Evolutionary conservation across 129 eudicot genomes (phyloP), one percentile per base, ranked within the genome.

Genomic region (Lonicera japonica): DNA sequence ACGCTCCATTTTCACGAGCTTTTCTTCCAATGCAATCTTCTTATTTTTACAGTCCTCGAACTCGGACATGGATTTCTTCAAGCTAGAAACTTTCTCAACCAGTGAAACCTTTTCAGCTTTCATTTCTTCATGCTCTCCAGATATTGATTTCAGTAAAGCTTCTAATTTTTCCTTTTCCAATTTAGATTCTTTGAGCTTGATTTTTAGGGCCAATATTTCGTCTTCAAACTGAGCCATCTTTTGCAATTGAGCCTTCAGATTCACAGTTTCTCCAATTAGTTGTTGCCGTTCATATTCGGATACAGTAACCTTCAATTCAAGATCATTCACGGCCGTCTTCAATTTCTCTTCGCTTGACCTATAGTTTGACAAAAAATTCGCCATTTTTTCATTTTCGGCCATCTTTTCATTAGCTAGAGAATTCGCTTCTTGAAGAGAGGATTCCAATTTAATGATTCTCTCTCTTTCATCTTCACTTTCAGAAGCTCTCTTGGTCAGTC

Each of bases 211-310:
- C 40, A 70, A 21, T 36, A 82, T 38, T 56, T 89, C 89, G 53
- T 80, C 87, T 62, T 85, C 80, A 56, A 71, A 86, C n/a, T 63
- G 67, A 25, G 77, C 48, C 23, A 74, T 64, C 54, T 70, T 81
- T 66, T 75, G 80, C 69, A 77, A 11, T 61, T 80, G 90, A 50
- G 64, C 70, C 70, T 89, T 89, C 70, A 85, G 61, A 58, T 25
- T 68, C 21, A 79, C 68, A 53, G 77, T 48, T 71, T 85, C 90
- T 70, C 75, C 81, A 46, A 66, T 68, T 29, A 89, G 90, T 60
- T 82, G 87, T 65, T 80, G 77, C 13, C 84, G 82, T 56, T 85
- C 90, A 16, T 85, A 82, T 67, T 85, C 87, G 3, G 94, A 85
- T 29, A 89, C 75, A 0, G 94, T 89, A 65, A 82, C 79, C 70